Base-by-base conservation (phyloP, 208 protist genomes). In the Herpetomonas tarakana region DNA sequence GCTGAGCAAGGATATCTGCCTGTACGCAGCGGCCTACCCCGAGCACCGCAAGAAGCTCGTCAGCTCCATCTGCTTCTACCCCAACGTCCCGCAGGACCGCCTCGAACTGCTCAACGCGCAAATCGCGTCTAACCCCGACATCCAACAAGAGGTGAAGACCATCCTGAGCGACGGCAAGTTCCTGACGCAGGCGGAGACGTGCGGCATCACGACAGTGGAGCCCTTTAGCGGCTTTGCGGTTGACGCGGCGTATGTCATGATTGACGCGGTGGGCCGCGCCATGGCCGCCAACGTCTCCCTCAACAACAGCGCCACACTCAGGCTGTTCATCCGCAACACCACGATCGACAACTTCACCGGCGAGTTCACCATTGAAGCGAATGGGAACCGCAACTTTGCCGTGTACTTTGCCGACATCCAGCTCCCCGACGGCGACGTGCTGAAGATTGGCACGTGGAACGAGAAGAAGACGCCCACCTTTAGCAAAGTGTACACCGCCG, bases 1-100 rank as follows among this genome's bases (percentile, higher is more conserved):
- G 44, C 57, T 92, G 14, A 76, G 78, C 29, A 51, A 54, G 3
- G 67, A 81, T n/a, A 67, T 95, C 45, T 95, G 88, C 68, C 69
- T 73, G 29, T 80, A 86, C 58, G 62, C 72, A 1, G 69, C 41
- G 25, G 57, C 65, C 14, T 50, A 81, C 22, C 70, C 70, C 2
- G 22, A 58, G 16, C 60, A 67, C 22, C 76, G 88, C 11, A 57
- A 70, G 24, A 83, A 83, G 58, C 64, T 88, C 24, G 74, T 75
- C 21, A 92, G 86, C 61, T 95, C 88, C 56, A 77, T 95, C 29
- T 95, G 88, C 71, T 27, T 95, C 18, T 81, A 41, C 59, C 78
- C 88, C 2, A 60, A 82, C 53, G 74, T 92, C 29, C 41, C 71
- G 14, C 7, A 53, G 3, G 38, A 54, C 7, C 62, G 46, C 9